These are phyloP conservation scores for Trichoderma parareesei DNA, from an alignment of 495 filamentous ascomycete genomes.

Conservation along the genomic window DNA sequence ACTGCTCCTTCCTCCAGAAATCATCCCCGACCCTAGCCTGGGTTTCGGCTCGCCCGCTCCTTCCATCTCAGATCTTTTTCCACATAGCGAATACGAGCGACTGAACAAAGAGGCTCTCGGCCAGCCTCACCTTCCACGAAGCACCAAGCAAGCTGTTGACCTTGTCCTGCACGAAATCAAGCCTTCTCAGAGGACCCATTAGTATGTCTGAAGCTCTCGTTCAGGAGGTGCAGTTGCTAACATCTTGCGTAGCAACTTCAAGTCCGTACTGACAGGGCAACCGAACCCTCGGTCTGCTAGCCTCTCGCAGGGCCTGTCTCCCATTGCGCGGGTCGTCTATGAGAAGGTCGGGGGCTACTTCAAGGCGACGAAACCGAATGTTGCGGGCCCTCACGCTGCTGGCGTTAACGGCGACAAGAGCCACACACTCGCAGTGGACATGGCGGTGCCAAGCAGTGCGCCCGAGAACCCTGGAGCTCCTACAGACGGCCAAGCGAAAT, in stretches of 20 bases:
- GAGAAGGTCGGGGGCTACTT: slow-evolving; percentile 9
- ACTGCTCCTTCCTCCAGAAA: slow-evolving; percentile 34
- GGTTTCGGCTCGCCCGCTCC: slow-evolving; percentile 42
- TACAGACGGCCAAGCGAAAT: not conserved
- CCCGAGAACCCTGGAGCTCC: not conserved
- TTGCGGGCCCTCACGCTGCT: not conserved
- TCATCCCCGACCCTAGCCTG: slow-evolving; percentile 62
- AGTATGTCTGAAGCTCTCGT: slow-evolving; percentile 42
- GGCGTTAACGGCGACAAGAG: slow-evolving; percentile 10
- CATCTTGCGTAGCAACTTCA: slow-evolving; percentile 50
- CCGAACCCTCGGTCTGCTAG: not conserved
- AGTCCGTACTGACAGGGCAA: not conserved
- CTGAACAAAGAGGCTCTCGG: slow-evolving; percentile 45
- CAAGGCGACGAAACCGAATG: slow-evolving; percentile 5
- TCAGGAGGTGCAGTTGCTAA: slow-evolving; percentile 12
- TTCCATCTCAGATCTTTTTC: slow-evolving; percentile 34
- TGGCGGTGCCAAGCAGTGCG: too few relatives aligned
- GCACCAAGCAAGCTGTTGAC: slow-evolving; percentile 33
- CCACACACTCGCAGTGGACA: too few relatives aligned
- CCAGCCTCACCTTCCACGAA: slow-evolving; percentile 22
- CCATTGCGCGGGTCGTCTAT: slow-evolving; percentile 1
- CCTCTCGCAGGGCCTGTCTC: slow-evolving; percentile 5
- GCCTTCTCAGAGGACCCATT: slow-evolving; percentile 60
- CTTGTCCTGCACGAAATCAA: slow-evolving; percentile 64
- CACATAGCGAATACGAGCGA: slow-evolving; percentile 33